A percentile compares a stretch with the other conserved stretches of the same genome.
Conservation (phyloP, 495 filamentous ascomycete genomes). For the Aspergillus sclerotioniger region DNA sequence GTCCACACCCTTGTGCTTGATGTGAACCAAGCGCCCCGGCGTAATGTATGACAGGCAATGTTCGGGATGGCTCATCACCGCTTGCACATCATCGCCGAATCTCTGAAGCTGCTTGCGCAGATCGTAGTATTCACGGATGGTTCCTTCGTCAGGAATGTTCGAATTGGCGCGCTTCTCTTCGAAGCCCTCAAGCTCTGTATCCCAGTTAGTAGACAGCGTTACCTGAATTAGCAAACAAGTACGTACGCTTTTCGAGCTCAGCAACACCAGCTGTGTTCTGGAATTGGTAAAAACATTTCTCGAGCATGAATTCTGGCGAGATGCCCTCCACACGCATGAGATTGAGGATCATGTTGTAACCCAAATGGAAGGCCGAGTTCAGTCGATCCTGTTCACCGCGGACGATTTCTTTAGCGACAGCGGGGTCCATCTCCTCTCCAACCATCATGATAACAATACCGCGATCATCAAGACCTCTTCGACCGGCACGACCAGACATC, state of each 20-base stretch:
- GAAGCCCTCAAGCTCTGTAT: slow-evolving; percentile 63
- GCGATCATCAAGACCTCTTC: slow-evolving; percentile 94
- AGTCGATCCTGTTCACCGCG: slow-evolving; percentile 93
- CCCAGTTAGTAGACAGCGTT: slow-evolving; percentile 21
- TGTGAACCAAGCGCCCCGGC: slow-evolving; percentile 76
- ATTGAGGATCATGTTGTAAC: slow-evolving; percentile 99
- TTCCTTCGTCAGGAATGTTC: slow-evolving; percentile 78
- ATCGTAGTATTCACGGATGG: slow-evolving; percentile 88
- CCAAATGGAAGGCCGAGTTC: slow-evolving; percentile 95
- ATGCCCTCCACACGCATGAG: slow-evolving; percentile 93
- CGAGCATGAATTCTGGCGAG: slow-evolving; percentile 94
- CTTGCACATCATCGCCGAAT: slow-evolving; percentile 80
- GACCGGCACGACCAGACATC: slow-evolving; percentile 95
- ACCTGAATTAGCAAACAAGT: neutral
- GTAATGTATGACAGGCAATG: slow-evolving; percentile 79
- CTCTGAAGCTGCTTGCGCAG: slow-evolving; percentile 76
- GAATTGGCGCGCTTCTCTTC: slow-evolving; percentile 69
- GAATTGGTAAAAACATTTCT: slow-evolving; percentile 96
- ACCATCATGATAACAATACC: slow-evolving; percentile 99
- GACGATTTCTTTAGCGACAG: slow-evolving; percentile 87
- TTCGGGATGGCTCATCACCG: slow-evolving; percentile 85
- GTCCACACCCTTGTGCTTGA: slow-evolving; percentile 73
- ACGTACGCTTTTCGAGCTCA: slow-evolving; percentile 65
- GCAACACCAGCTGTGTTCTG: slow-evolving; percentile 87
- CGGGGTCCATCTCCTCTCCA: slow-evolving; percentile 93